phyloP scores from a whole-genome alignment of 1,284 basidiomycete genomes.

The Anthracocystis walkeri region DNA sequence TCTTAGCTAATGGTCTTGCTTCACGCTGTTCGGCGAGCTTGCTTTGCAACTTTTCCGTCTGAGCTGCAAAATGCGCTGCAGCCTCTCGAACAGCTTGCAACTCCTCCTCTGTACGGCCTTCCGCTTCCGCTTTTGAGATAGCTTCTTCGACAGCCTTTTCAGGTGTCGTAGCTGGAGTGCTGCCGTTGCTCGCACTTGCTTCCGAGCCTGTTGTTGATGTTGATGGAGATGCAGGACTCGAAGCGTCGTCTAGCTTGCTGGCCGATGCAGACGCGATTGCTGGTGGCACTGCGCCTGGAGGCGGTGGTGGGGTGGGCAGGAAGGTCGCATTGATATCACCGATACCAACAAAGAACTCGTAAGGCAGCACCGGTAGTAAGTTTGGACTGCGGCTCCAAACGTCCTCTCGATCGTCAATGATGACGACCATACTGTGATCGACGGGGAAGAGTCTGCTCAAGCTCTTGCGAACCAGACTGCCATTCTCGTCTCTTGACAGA shows the following conservation, averaged over 20 bases:
- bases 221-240: slow-evolving; percentile 14
- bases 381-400: slow-evolving; percentile 96
- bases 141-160: slow-evolving; percentile 17
- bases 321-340: slow-evolving; percentile 97
- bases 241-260: slow-evolving; percentile 22
- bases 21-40: slow-evolving; percentile 83
- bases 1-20: slow-evolving; percentile 85
- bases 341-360: slow-evolving; percentile 98
- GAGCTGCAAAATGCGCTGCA: slow-evolving; percentile 33
- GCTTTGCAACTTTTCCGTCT: slow-evolving; percentile 45
- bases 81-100: slow-evolving; percentile 23
- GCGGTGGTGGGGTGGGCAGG: slow-evolving; percentile 76
- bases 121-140: slow-evolving; percentile 20
- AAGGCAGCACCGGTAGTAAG: slow-evolving; percentile 94
- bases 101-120: slow-evolving; percentile 28
- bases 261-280: slow-evolving; percentile 14
- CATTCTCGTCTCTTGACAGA: slow-evolving; percentile 88
- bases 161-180: slow-evolving; percentile 10
- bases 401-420: slow-evolving; percentile 97
- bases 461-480: slow-evolving; percentile 86
- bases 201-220: slow-evolving; percentile 14
- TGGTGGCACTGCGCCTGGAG: slow-evolving; percentile 25
- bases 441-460: slow-evolving; percentile 87
- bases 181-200: slow-evolving; percentile 1
- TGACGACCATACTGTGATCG: slow-evolving; percentile 98